Evolutionary conservation across 805 yeast species (phyloP).

Genomic region (Nakazawaea sp.): DNA sequence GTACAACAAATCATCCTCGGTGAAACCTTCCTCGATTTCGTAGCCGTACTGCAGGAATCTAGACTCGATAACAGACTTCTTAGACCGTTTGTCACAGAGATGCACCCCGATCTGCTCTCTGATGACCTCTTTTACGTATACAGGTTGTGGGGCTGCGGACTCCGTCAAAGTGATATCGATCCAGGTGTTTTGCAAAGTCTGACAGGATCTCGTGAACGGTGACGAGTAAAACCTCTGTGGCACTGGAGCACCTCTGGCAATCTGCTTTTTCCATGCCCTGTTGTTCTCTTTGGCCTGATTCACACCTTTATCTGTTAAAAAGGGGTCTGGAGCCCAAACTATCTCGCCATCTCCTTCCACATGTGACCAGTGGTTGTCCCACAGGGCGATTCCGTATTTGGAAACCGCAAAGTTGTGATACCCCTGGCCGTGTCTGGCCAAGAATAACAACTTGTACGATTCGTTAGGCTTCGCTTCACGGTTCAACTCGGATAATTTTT

Average conservation of each 20-base stretch:
- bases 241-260: constrained; percentile 42
- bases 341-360: constrained; percentile 47
- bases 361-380: constrained; percentile 51
- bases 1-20: constrained; percentile 44
- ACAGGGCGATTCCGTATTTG: constrained; percentile 48
- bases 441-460: constrained; percentile 39
- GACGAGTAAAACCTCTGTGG: constrained; percentile 52
- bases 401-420: constrained; percentile 51
- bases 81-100: constrained; percentile 52
- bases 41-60: constrained; percentile 36
- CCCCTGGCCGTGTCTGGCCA: constrained; percentile 70
- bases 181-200: constrained; percentile 49
- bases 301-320: constrained; percentile 47
- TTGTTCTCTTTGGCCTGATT: constrained; percentile 47
- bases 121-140: constrained; percentile 35
- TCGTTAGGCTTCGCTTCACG: constrained; percentile 27
- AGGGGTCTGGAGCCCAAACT: constrained; percentile 56
- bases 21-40: constrained; percentile 33
- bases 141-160: constrained; percentile 15
- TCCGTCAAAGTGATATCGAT: constrained; percentile 26
- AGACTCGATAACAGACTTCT: constrained; percentile 28
- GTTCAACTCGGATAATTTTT: constrained; percentile 29
- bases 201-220: constrained; percentile 59
- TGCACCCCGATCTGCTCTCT: constrained; percentile 59
- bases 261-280: constrained; percentile 34